Percentiles rank a stretch among this genome's conserved stretches.
Evolutionary conservation across 768 basidiomycete genomes (phyloP).

Genomic region (Lactifluus hygrophoroides): DNA sequence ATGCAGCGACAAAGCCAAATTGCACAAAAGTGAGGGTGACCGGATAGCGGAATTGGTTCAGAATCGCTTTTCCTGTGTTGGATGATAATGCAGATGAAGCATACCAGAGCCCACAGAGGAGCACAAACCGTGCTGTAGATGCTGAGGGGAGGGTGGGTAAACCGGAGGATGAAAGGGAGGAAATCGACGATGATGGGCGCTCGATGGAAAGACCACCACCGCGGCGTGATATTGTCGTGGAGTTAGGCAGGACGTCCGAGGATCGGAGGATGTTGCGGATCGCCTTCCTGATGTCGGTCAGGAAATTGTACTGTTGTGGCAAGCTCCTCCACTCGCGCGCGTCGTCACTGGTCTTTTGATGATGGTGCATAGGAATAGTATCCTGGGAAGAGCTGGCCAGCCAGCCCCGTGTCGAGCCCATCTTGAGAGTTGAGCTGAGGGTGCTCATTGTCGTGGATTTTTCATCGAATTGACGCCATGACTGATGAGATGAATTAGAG

Average conservation of each 20-base stretch:
- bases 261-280: slow-evolving; percentile 8
- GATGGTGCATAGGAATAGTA: slow-evolving; percentile 4
- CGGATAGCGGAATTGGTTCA: slow-evolving; percentile 88
- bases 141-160: slow-evolving; percentile 22
- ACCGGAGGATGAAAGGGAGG: neutral
- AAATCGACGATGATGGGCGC: neutral
- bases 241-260: slow-evolving; percentile 7
- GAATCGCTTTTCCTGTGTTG: slow-evolving; percentile 93
- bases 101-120: slow-evolving; percentile 90
- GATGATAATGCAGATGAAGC: slow-evolving; percentile 86
- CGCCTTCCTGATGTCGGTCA: slow-evolving; percentile 1
- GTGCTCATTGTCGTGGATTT: slow-evolving; percentile 6
- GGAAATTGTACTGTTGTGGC: neutral
- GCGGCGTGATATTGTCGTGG: slow-evolving; percentile 3
- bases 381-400: slow-evolving; percentile 9
- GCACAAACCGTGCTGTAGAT: slow-evolving; percentile 49
- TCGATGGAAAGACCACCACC: neutral
- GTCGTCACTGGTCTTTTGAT: neutral
- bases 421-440: slow-evolving; percentile 20
- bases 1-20: slow-evolving; percentile 87
- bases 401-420: slow-evolving; percentile 8
- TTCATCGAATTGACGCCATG: slow-evolving; percentile 18
- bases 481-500: slow-evolving; percentile 3
- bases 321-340: neutral
- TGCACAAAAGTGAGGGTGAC: slow-evolving; percentile 97